These are phyloP conservation scores for Pseudogymnoascus sp. DNA, from an alignment of 2,329 filamentous ascomycete species.

Conservation along the genomic window DNA sequence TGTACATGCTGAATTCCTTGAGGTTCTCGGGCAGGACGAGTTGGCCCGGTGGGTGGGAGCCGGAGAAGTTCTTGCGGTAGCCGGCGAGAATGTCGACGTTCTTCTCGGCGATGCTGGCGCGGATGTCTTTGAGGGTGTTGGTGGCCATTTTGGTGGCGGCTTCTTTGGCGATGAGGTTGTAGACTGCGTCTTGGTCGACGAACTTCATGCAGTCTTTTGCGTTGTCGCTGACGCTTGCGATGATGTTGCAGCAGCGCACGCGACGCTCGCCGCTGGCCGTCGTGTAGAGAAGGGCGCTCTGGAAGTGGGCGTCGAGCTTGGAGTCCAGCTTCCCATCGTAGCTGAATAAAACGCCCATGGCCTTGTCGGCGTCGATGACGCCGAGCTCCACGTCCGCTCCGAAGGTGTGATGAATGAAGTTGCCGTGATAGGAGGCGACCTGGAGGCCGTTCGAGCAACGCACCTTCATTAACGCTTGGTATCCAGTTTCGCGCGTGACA, in stretches of 20 bases:
- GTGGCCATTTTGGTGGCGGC: conserved; percentile 74
- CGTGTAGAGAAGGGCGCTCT: conserved; percentile 89
- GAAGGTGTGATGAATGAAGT: conserved; percentile 92
- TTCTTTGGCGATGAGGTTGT: conserved; percentile 84
- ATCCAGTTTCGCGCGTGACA: conserved; percentile 83
- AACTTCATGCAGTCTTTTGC: conserved; percentile 82
- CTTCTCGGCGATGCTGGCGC: conserved; percentile 76
- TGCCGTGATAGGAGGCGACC: conserved; percentile 87
- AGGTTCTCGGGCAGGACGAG: conserved; percentile 91
- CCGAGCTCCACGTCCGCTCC: conserved; percentile 93
- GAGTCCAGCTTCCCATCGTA: conserved; percentile 97
- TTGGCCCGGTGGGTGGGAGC: conserved; percentile 79
- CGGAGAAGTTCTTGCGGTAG: conserved; percentile 86
- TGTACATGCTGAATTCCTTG: conserved; percentile 96
- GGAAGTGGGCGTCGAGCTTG: conserved; percentile 95
- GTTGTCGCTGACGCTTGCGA: conserved; percentile 83
- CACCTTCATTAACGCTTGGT: conserved; percentile 96
- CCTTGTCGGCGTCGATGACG: conserved; percentile 86
- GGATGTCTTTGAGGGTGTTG: conserved; percentile 75
- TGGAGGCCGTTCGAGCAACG: conserved; percentile 95
- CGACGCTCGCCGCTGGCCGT: conserved; percentile 81
- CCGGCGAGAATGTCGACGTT: conserved; percentile 85
- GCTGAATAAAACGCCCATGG: conserved; percentile 80
- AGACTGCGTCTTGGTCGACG: conserved; percentile 90
- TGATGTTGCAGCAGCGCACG: conserved; percentile 86